Conservation (phyloP, 1,284 basidiomycete species). For the Pascua guehoae region DNA sequence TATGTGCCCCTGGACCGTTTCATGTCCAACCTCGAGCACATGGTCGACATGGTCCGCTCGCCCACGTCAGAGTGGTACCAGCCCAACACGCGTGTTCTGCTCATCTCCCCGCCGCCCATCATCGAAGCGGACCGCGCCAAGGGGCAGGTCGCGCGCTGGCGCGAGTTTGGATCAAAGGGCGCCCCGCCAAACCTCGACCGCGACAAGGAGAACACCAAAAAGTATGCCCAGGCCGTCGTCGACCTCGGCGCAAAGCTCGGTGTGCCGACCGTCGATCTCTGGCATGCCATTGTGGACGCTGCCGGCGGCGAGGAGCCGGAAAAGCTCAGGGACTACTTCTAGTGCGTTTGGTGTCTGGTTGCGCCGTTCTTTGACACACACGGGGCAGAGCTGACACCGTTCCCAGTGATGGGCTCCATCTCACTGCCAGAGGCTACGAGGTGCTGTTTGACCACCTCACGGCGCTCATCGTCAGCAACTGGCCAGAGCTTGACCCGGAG, state of each 20-base stretch:
- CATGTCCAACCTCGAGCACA: constrained; percentile 60
- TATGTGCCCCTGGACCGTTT: constrained; percentile 63
- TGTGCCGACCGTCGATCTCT: constrained; percentile 66
- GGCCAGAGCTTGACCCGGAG: constrained; percentile 63
- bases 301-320: constrained; percentile 57
- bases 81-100: constrained; percentile 68
- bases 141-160: constrained; percentile 45
- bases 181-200: constrained; percentile 54
- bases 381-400: not conserved
- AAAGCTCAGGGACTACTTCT: constrained; percentile 49
- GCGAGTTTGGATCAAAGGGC: constrained; percentile 31
- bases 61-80: constrained; percentile 65
- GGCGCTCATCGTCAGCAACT: constrained; percentile 57
- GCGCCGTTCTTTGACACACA: too few relatives aligned
- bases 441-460: constrained; percentile 66
- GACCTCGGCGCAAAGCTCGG: constrained; percentile 57
- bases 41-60: constrained; percentile 62
- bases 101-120: constrained; percentile 81
- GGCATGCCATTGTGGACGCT: constrained; percentile 63
- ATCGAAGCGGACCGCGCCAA: constrained; percentile 55
- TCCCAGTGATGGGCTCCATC: constrained; percentile 67
- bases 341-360: constrained; percentile 23
- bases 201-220: constrained; percentile 58
- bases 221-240: constrained; percentile 59
- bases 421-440: constrained; percentile 66